These are phyloP conservation scores for Phialophora tarda DNA, from an alignment of 2,329 filamentous ascomycete species.

Conservation along the genomic window DNA sequence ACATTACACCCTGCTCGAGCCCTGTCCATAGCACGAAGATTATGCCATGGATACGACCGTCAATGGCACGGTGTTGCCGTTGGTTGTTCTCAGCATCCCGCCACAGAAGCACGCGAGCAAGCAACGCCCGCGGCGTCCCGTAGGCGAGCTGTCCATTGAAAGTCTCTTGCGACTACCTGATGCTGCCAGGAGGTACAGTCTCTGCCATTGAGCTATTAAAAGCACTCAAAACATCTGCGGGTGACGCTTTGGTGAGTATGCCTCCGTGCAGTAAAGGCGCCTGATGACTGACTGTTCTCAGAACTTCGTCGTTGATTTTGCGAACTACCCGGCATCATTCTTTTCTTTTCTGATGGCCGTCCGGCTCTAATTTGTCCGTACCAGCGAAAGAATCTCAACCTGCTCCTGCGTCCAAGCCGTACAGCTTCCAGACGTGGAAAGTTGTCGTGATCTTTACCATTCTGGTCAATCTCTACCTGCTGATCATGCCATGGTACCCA, in stretches of 20 bases:
- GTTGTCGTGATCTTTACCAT: constrained; percentile 64
- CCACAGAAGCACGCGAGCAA: constrained; percentile 8
- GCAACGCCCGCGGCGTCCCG: background rate
- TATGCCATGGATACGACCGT: constrained; percentile 1
- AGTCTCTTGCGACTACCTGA: background rate
- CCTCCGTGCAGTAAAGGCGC: background rate
- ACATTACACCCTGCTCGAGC: constrained; percentile 9
- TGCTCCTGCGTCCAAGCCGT: constrained; percentile 42
- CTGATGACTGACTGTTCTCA: constrained; percentile 1
- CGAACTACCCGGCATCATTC: constrained; percentile 63
- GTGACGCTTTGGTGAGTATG: constrained; percentile 61
- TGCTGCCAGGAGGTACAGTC: background rate
- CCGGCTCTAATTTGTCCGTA: constrained; percentile 65
- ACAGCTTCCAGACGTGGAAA: constrained; percentile 64
- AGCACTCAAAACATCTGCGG: constrained; percentile 50
- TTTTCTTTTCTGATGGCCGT: constrained; percentile 64
- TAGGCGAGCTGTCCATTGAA: background rate
- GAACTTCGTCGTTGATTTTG: constrained; percentile 62
- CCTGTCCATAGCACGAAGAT: constrained; percentile 9
- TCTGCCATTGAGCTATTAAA: background rate
- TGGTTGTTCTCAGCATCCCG: background rate
- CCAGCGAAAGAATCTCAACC: constrained; percentile 58
- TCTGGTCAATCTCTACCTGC: constrained; percentile 64
- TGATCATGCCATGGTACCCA: constrained; percentile 75
- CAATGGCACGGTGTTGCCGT: background rate